These are phyloP conservation scores for Dendrocalamus sinicus DNA, from an alignment of 176 grass and related monocot species.

Conservation along the genomic window DNA sequence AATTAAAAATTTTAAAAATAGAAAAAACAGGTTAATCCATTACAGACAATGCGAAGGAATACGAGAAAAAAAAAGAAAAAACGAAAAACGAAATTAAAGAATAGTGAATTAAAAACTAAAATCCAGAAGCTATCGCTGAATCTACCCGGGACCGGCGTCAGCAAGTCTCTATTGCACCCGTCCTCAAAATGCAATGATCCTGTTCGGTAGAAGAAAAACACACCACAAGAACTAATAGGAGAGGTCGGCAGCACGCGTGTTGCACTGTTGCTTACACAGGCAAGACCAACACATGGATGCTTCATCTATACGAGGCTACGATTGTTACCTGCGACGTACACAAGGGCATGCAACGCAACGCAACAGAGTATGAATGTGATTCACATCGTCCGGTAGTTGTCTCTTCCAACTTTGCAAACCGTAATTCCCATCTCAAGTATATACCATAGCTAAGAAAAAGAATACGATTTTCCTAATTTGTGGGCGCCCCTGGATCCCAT, in stretches of 20 bases:
- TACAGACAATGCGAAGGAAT: too few species aligned
- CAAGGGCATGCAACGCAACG: neutral
- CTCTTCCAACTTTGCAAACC: neutral
- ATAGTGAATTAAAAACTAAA: too few species aligned
- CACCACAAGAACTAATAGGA: neutral
- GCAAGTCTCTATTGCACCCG: slow-evolving; percentile 1
- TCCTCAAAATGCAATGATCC: too few species aligned
- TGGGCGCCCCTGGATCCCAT: neutral
- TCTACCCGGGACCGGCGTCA: neutral
- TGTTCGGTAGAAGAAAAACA: slow-evolving; percentile 15
- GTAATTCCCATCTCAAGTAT: neutral
- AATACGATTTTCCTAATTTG: neutral
- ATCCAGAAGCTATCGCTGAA: too few species aligned
- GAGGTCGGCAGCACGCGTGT: slow-evolving; percentile 52
- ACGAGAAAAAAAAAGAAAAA: too few species aligned
- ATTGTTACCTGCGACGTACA: neutral
- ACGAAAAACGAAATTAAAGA: too few species aligned
- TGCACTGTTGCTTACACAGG: neutral
- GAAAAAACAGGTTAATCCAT: too few species aligned
- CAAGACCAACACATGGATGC: slow-evolving; percentile 17
- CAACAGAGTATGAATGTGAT: neutral
- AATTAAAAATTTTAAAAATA: too few species aligned
- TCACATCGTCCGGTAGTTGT: neutral
- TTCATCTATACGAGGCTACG: neutral
- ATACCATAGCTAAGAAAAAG: neutral